Evolutionary conservation across 441 rosid genomes (phyloP), one percentile per base, ranked within the genome.

Genomic region (Capsella rubella): DNA sequence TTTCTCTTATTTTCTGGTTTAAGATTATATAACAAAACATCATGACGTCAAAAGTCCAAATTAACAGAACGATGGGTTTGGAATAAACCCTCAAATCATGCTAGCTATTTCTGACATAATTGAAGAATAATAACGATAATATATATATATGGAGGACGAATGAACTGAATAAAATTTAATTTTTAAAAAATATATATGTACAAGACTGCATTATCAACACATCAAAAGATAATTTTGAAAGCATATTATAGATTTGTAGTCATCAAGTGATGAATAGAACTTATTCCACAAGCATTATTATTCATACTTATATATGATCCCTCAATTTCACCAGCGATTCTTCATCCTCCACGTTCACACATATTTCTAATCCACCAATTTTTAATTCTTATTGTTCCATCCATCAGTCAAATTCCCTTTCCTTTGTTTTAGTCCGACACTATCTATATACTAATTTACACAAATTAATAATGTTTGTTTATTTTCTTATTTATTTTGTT

Each of bases 271-370:
- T 76, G 49, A 58, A 76, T 16, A 77, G 80, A 77, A 77, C 49
- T 64, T 64, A 77, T 77, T 77, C 80, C 65, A 77, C 52, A 58
- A 64, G 67, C 76, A 76, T 57, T 71, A 50, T 43, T 47, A 56
- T 69, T 62, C 39, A 61, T 16, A 21, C 28, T 46, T 69, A 28
- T 56, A 46, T 70, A 58, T 56, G 61, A 49, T 77, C 61, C 62
- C 72, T 77, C 71, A 71, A 71, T 43, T 43, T 71, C 57, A 64
- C 64, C 57, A 71, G 42, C 66, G 69, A 72, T 65, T 43, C 51
- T 25, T 68, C 14, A 72, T 65, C 64, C 58, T 66, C 77, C 80
- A 77, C 77, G 76, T 76, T 64, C 40, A 57, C 56, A 35, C 12
- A 42, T 31, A 49, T 65, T 45, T 64, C 63, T 71, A 42, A 58